Evolutionary conservation across 345 rosid genomes (phyloP), one percentile per base, ranked within the genome.

Genomic region (Abelmoschus esculentus): DNA sequence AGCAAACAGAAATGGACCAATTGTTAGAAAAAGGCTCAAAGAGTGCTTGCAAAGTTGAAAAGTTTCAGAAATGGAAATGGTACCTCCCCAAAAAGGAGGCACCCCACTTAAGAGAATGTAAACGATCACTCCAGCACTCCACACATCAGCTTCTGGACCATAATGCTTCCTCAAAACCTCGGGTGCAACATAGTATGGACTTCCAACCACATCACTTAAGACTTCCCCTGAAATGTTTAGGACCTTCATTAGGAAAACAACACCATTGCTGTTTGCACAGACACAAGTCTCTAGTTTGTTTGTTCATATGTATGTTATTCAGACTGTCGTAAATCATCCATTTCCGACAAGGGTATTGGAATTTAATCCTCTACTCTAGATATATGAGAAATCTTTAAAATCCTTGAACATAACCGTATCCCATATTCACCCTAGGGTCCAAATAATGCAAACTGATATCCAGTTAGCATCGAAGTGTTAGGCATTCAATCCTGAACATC

Each of bases 51-150:
- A 32, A 3, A 52, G 14, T 67, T 55, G 18, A 64, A 13, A 11
- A 4, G 11, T n/a, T 54, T 18, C 15, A 31, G 10, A 8, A 32
- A 53, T 5, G 36, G 17, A 68, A 36, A 18, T 68, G 61, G 12
- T 22, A 93, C 98, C 98, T 31, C 86, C 98, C 96, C 97, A 93
- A 76, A 90, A 93, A 68, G 98, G 98, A 77, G 97, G 97, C 7
- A 86, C 89, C 2, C 98, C 98, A 69, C 86, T 68, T 26, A 93
- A 75, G 56, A 93, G 82, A 74, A 93, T 92, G 78, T 90, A 93
- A 61, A 90, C 70, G 76, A 93, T 85, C 70, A 93, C 98, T 29
- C 97, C 98, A 1, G 92, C 96, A 70, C 98, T 93, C 98, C 97
- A 93, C 54, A 93, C 86, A 78, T 93, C 97, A 19, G 96, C 86